Evolutionary conservation across 2,329 filamentous ascomycete genomes (phyloP), one percentile per base, ranked within the genome.

Genomic region (Cercospora sp.): DNA sequence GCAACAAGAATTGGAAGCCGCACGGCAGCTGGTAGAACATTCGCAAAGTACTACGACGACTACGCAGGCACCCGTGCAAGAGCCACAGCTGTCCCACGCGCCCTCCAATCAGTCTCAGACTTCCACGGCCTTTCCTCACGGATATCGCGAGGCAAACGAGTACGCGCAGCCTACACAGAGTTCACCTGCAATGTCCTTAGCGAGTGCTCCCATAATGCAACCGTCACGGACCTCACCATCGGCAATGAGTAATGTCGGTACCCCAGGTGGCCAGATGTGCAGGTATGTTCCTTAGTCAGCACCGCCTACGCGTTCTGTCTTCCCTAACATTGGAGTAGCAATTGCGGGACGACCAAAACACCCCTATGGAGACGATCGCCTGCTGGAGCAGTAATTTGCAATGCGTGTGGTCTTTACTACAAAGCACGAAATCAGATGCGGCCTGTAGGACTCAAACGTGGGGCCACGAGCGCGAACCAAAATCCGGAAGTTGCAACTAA

Each of bases 331-430:
- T 42, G 8, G n/a, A 28, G 10, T 72, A 99, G 95, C 78, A 99
- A 99, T 80, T 99, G 95, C 79, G 91, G 90, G 67, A 98, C 95
- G 16, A 97, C 93, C 63, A 90, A 91, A 78, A 99, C 95, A 58
- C 95, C 95, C 26, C 82, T 99, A 42, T 99, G 95, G 95, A 89
- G 95, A 78, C 88, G 95, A 76, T 97, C 94, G 16, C 94, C 94
- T 0, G 90, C 94, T 75, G 95, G 95, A 31, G 91, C 93, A 64
- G 97, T 93, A 30, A 98, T 99, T 68, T 99, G 95, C 82, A 99
- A 99, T 81, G 95, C 95, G 5, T 99, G 95, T 77, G 95, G 95
- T 51, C 85, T 99, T 16, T 99, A 99, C 79, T 85, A 92, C 70
- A 98, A 98, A 80, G 94, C 94, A 9, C 89, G 95, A 73, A 98